Base-by-base conservation (phyloP, 1,284 basidiomycete genomes). In the Microbotryomycetes sp. region DNA sequence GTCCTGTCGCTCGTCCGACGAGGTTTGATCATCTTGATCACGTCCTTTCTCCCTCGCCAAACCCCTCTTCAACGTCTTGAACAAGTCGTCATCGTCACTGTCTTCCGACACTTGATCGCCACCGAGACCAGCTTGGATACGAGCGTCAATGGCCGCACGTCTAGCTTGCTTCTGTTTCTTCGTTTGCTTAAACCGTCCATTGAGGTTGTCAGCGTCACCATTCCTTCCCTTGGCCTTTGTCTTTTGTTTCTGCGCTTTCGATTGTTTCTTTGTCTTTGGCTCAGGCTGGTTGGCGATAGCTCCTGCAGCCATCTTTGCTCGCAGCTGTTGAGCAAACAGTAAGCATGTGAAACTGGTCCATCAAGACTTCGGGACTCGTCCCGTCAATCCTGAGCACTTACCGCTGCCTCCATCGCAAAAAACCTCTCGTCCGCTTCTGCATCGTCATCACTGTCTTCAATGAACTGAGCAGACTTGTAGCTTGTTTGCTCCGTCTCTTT, bases 381-480 rank as follows among this genome's bases (percentile, higher is more conserved):
- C 50, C 27, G 9, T 1, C 3, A 51, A 3, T 27, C 23, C 9
- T 5, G 27, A 67, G 78, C 77, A 53, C 84, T 76, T 51, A 83
- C 72, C 60, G 72, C 78, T 65, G 80, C 82, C 75, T 93, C 90
- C 68, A 80, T 82, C 70, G 81, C 86, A 65, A 91, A 84, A 80
- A 94, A 94, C 5, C 78, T 81, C 26, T 60, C 66, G 45, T 77
- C 75, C 3, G 70, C 67, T 51, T 87, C 78, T 18, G 73, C 73
- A 74, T 87, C 83, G 68, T 85, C 82, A 21, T 89, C 88, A 64
- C 80, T 87, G 71, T 94, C 91, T 72, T 86, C 83, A 72, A 93
- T 91, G 73, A 92, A 90, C 73, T 90, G 86, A 5, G 91, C 90
- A 13, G 85, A 87, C 76, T 91, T 91, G 80, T 87, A 92, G 59